Conservation (phyloP, 306 rosid species). For the Acacia crassicarpa region DNA sequence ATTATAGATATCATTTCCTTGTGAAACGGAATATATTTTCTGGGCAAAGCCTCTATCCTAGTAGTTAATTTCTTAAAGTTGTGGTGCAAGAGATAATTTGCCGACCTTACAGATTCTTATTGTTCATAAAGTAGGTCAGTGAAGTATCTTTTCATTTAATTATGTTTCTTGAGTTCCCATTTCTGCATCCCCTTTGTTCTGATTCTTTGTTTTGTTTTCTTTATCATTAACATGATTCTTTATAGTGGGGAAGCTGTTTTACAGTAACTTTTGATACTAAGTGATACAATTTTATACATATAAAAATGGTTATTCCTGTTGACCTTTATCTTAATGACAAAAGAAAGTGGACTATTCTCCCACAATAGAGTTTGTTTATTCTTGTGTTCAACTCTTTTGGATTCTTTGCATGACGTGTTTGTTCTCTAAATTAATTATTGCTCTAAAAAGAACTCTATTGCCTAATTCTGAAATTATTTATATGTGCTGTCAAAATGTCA, state of each 20-base stretch:
- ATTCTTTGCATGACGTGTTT: conserved; percentile 19
- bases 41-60: not conserved
- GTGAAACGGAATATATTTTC: conserved; percentile 6
- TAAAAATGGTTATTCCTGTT: conserved; percentile 8
- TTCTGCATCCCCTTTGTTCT: conserved; percentile 41
- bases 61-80: conserved; percentile 2
- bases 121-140: conserved; percentile 32
- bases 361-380: not conserved
- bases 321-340: conserved; percentile 12
- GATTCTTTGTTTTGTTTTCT: conserved; percentile 29
- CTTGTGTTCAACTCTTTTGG: conserved; percentile 10
- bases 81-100: conserved; percentile 7
- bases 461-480: conserved; percentile 19
- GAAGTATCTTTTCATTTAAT: conserved; percentile 33
- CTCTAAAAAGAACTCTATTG: not conserved
- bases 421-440: conserved; percentile 24
- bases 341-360: conserved; percentile 9
- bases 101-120: conserved; percentile 32
- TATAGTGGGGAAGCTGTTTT: conserved; percentile 22
- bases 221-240: conserved; percentile 20
- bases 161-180: conserved; percentile 4
- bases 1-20: not conserved
- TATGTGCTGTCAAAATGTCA: conserved; percentile 22
- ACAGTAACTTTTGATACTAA: not conserved
- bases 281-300: not conserved